Base-by-base conservation (phyloP, 257 asterid genomes). In the Solanum chilense region DNA sequence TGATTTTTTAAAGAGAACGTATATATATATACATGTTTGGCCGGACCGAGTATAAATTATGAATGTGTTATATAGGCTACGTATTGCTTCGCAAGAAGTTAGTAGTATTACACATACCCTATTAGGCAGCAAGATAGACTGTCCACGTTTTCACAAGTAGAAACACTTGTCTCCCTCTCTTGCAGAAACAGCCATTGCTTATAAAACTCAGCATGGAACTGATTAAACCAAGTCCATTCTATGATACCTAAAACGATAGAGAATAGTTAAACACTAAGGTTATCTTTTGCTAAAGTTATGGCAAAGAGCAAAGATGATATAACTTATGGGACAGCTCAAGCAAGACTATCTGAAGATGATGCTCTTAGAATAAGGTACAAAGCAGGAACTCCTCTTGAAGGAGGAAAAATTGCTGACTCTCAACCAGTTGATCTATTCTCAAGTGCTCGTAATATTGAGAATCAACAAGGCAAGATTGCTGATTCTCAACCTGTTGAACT, bases 331-430 rank as follows among this genome's bases (percentile, higher is more conserved):
- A 70, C 86, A 78, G 93, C 92, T 21, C 94, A 92, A 78, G 94
- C 94, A n/a, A 93, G 90, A 86, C 42, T 88, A 52, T 88, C 92
- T 18, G 95, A 93, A 69, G 95, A 93, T 21, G 93, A 93, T 64
- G 89, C 93, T 49, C 42, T 92, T 87, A 88, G 95, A 87, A 37
- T 89, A 1, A 20, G 91, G 31, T 93, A 91, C 86, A 90, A 89
- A 33, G 92, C 77, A 5, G 93, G 93, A 2, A 91, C 90, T 41
- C 92, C 92, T 47, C 90, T 92, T 29, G 95, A 89, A 87, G 93
- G 89, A 12, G 92, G 94, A 25, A 92, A 90, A 78, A 90, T 90
- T 29, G 91, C 92, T 6, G 92, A 90, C 0, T 90, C 94, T 6
- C 76, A 90, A 62, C 90, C 92, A 3, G 89, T 90, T 2, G 90